Evolutionary conservation across 2,329 filamentous ascomycete genomes (phyloP), one percentile per base, ranked within the genome.

Genomic region (Parastagonospora avenae): DNA sequence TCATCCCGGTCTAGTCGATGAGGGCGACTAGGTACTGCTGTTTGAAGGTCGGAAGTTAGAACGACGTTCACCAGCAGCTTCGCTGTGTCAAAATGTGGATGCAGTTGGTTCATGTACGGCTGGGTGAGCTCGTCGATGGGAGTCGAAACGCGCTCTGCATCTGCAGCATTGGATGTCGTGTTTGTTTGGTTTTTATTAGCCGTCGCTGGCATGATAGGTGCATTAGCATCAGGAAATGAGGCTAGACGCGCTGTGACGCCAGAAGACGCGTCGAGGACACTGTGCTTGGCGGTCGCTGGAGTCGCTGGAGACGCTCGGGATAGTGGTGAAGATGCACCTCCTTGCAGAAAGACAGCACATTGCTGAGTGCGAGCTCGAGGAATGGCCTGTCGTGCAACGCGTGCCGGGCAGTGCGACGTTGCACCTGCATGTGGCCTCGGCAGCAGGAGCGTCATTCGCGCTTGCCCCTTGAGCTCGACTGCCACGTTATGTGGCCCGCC

Each of bases 211-310:
- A 36, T 44, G 48, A 45, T 33, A 28, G 43, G 46, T 55, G 54
- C 45, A 35, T 42, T 29, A 46, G 41, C 47, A 41, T 42, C 16
- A 39, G 42, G 42, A 55, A 54, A 57, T 55, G 54, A 52, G 46
- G 30, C 31, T 29, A 30, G 47, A 55, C 57, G 48, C 55, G 57
- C 51, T 50, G 54, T 50, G 36, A 42, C 47, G 47, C 30, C 33
- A 12, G 12, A 16, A 29, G 10, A 39, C 35, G 39, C 29, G 43
- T 27, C 41, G 12, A 42, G 27, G 12, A 12, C 15, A 10, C 15
- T 15, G 27, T 31, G 4, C 28, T 48, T 4, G 19, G 8, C 24
- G 2, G 16, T 4, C 9, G 4, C 32, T 24, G 14, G 14, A 9
- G 9, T 9, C n/a, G 33, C 6, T 36, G 3, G 33, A 36, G 19